Evolutionary conservation across 495 filamentous ascomycete species (phyloP).

Genomic region (Ramalina intermedia): DNA sequence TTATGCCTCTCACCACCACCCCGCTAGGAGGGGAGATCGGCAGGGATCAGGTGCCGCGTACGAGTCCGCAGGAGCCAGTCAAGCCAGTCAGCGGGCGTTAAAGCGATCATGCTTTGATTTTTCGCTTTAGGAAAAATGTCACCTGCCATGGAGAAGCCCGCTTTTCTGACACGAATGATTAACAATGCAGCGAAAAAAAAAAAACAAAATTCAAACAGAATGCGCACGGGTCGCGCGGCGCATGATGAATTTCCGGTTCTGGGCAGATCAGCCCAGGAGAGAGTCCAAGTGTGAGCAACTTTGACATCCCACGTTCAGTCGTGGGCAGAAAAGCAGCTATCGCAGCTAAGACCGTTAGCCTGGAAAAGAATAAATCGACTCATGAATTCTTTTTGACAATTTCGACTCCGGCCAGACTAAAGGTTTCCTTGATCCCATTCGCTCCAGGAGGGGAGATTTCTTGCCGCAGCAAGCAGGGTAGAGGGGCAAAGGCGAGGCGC

Average conservation of each 20-base stretch:
- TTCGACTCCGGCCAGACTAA: slow-evolving; percentile 5
- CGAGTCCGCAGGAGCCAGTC: neutral
- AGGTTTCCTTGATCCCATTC: slow-evolving; percentile 8
- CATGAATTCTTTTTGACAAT: neutral
- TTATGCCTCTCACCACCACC: slow-evolving; percentile 7
- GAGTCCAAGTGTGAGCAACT: neutral
- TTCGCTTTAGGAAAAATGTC: neutral
- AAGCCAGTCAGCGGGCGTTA: slow-evolving; percentile 5
- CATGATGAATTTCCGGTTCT: no score
- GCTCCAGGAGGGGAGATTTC: slow-evolving; percentile 3
- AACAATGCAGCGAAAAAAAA: no score
- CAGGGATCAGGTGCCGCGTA: slow-evolving; percentile 13
- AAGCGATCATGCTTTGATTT: slow-evolving; percentile 1
- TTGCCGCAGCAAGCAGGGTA: slow-evolving; percentile 6
- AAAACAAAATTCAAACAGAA: no score
- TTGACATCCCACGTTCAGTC: slow-evolving; percentile 11
- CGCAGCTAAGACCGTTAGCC: slow-evolving; percentile 1
- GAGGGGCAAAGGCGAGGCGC: neutral
- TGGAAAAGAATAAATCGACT: slow-evolving; percentile 2
- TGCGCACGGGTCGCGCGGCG: no score
- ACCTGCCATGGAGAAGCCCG: no score
- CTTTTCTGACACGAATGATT: neutral
- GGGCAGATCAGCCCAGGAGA: no score
- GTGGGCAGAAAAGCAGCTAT: slow-evolving; percentile 2
- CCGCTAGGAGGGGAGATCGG: slow-evolving; percentile 12